phyloP scores from a whole-genome alignment of 257 asterid species.

The Solanum corneliomulleri region DNA sequence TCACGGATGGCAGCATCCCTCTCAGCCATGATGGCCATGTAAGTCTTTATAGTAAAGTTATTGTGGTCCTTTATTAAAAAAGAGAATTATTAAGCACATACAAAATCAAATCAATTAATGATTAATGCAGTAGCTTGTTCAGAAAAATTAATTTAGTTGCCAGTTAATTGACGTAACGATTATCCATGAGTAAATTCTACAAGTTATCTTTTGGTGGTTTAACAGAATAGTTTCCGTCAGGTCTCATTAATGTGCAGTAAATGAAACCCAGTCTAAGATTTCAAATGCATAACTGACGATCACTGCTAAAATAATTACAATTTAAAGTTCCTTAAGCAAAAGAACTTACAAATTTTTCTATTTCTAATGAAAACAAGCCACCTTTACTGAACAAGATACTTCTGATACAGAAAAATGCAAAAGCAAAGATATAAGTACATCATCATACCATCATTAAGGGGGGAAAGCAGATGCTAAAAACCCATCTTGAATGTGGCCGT shows the following conservation, averaged over 20 bases:
- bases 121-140: background rate
- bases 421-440: background rate
- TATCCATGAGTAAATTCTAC: background rate
- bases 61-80: constrained; percentile 52
- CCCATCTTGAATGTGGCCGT: constrained; percentile 5
- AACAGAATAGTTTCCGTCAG: background rate
- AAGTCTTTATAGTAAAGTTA: constrained; percentile 67
- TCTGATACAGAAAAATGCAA: background rate
- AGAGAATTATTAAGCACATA: background rate
- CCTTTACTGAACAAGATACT: background rate
- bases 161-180: background rate
- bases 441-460: constrained; percentile 18
- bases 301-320: background rate
- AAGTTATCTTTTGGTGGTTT: background rate
- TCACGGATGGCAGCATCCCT: constrained; percentile 93
- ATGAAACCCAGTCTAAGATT: background rate
- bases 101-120: background rate
- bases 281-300: background rate
- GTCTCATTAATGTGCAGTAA: background rate
- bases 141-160: background rate
- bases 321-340: background rate
- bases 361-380: background rate
- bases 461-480: constrained; percentile 9
- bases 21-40: constrained; percentile 87
- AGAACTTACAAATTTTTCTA: background rate